Conservation (phyloP, 352 stramenopile species). For the Pythium coloratum region DNA sequence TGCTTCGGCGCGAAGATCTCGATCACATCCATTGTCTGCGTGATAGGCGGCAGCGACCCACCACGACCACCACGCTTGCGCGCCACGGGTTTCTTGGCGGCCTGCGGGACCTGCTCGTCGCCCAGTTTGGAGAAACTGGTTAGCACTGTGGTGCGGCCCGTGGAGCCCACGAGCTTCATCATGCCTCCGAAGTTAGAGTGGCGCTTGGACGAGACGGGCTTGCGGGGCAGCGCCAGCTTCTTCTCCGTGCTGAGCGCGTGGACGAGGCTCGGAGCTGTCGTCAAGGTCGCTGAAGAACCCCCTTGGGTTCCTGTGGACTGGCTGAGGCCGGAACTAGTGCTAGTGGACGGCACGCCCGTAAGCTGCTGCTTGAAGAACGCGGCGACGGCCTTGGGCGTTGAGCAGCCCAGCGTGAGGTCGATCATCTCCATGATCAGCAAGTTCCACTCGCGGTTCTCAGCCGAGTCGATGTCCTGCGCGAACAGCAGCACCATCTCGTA, state of each 20-base stretch:
- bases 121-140: constrained; percentile 75
- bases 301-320: background rate
- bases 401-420: constrained; percentile 74
- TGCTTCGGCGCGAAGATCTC: constrained; percentile 77
- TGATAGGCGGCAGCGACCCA: constrained; percentile 39
- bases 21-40: constrained; percentile 61
- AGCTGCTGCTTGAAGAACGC: constrained; percentile 48
- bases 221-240: constrained; percentile 36
- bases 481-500: constrained; percentile 89
- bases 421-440: constrained; percentile 90
- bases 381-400: constrained; percentile 64
- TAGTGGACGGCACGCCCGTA: background rate
- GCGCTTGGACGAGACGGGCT: constrained; percentile 36
- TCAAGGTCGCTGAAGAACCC: background rate
- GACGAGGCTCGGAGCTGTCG: constrained; percentile 8
- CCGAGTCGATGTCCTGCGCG: constrained; percentile 80
- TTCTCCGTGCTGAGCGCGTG: constrained; percentile 60
- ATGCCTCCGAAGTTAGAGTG: constrained; percentile 90
- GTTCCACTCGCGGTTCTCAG: constrained; percentile 87
- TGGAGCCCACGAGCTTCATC: constrained; percentile 74
- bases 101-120: constrained; percentile 71
- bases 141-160: constrained; percentile 60
- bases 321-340: background rate
- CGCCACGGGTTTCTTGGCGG: constrained; percentile 59
- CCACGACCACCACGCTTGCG: constrained; percentile 29